Evolutionary conservation across 257 asterid genomes (phyloP).

Genomic region (Coffea canephora): DNA sequence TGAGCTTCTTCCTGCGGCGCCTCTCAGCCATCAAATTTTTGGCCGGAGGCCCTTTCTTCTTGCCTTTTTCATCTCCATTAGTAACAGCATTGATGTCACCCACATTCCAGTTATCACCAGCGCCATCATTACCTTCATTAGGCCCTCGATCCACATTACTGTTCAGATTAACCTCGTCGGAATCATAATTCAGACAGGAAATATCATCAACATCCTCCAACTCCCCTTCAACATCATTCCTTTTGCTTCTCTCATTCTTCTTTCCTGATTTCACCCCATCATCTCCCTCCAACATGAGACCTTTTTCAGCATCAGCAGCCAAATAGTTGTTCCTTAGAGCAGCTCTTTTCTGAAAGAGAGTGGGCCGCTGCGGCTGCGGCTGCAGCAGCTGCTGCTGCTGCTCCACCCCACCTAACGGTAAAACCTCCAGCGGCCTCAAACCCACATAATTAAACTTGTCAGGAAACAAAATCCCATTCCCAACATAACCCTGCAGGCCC

Average conservation of each 20-base stretch:
- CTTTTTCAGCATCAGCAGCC: background rate
- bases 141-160: background rate
- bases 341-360: constrained; percentile 84
- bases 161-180: constrained; percentile 43
- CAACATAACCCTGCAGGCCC: constrained; percentile 18
- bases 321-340: constrained; percentile 29
- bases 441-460: constrained; percentile 43
- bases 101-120: constrained; percentile 32
- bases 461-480: constrained; percentile 32
- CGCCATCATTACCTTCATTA: constrained; percentile 25
- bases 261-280: constrained; percentile 19
- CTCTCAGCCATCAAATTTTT: constrained; percentile 93
- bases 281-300: constrained; percentile 10
- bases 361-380: constrained; percentile 41
- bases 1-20: constrained; percentile 87
- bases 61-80: constrained; percentile 44
- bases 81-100: constrained; percentile 31
- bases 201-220: constrained; percentile 34
- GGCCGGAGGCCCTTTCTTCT: constrained; percentile 85
- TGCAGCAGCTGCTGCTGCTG: constrained; percentile 30
- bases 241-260: background rate
- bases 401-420: background rate
- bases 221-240: constrained; percentile 23
- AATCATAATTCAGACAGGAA: constrained; percentile 60
- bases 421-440: background rate